Evolutionary conservation across 2,329 filamentous ascomycete genomes (phyloP).

Genomic region (Aspergillus japonicus): DNA sequence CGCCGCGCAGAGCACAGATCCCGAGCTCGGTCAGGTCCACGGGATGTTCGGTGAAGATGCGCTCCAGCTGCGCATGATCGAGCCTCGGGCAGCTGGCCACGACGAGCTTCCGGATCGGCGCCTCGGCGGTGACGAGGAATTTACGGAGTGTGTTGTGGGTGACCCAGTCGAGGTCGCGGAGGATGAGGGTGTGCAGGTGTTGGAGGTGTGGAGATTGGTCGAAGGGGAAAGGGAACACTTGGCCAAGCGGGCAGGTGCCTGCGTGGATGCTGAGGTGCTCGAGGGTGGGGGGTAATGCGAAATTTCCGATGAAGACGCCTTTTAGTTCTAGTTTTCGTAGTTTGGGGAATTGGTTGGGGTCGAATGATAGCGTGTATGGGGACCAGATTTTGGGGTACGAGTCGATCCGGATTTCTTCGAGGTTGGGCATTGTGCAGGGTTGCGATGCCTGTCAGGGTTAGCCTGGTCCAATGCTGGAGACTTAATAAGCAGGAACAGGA

Average conservation of each 20-base stretch:
- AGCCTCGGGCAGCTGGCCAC: constrained; percentile 30
- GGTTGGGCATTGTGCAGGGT: constrained; percentile 26
- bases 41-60: constrained; percentile 18
- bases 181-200: constrained; percentile 29
- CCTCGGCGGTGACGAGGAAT: constrained; percentile 21
- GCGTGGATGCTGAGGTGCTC: constrained; percentile 31
- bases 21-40: constrained; percentile 30
- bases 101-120: constrained; percentile 26
- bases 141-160: constrained; percentile 12
- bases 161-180: constrained; percentile 30
- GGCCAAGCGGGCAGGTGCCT: constrained; percentile 15
- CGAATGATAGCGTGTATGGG: constrained; percentile 18
- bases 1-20: constrained; percentile 23
- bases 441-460: constrained; percentile 12
- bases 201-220: constrained; percentile 19
- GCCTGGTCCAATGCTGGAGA: background rate
- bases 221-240: constrained; percentile 13
- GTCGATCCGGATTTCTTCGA: constrained; percentile 34
- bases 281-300: constrained; percentile 29
- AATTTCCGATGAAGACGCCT: constrained; percentile 23
- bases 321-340: constrained; percentile 32
- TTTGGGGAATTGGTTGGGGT: constrained; percentile 16
- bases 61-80: constrained; percentile 11
- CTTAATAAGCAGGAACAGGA: background rate
- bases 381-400: constrained; percentile 26